phyloP scores from a whole-genome alignment of 495 filamentous ascomycete species.

The Hypoxylon lienhwacheense region DNA sequence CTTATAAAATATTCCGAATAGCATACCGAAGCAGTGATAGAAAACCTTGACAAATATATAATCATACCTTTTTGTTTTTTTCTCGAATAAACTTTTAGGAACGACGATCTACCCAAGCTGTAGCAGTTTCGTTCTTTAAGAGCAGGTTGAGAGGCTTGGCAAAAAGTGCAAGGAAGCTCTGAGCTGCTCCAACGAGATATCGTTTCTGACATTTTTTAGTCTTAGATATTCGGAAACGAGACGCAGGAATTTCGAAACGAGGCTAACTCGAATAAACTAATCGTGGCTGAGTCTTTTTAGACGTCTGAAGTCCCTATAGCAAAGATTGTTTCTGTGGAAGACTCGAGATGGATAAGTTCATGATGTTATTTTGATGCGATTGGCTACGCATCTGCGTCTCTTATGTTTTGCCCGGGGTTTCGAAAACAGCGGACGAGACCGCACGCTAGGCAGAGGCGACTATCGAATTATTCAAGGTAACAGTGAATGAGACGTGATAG shows the following conservation, averaged over 20 bases:
- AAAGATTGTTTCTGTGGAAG: not conserved
- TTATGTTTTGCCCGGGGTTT: conserved; percentile 28
- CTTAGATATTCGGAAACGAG: not conserved
- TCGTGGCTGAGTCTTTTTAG: conserved; percentile 10
- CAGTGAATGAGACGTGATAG: not conserved
- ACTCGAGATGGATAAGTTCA: conserved; percentile 16
- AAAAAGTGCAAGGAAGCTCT: no score
- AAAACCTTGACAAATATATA: no score
- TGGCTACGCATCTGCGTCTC: conserved; percentile 6
- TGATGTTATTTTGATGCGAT: conserved; percentile 24
- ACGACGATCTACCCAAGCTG: no score
- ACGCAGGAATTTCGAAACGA: conserved; percentile 12
- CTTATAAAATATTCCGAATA: no score
- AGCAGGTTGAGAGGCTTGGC: no score
- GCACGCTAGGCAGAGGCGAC: not conserved
- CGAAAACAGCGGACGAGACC: conserved; percentile 24
- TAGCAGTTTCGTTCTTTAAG: no score
- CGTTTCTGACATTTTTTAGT: no score
- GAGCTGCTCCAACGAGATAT: no score
- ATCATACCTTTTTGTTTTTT: no score
- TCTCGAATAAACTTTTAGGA: no score
- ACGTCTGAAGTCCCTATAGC: not conserved
- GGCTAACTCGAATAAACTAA: conserved; percentile 1
- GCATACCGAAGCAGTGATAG: no score
- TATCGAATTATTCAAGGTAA: not conserved